These are phyloP conservation scores for Thelonectria rubi DNA, from an alignment of 2,329 filamentous ascomycete species.

Conservation along the genomic window DNA sequence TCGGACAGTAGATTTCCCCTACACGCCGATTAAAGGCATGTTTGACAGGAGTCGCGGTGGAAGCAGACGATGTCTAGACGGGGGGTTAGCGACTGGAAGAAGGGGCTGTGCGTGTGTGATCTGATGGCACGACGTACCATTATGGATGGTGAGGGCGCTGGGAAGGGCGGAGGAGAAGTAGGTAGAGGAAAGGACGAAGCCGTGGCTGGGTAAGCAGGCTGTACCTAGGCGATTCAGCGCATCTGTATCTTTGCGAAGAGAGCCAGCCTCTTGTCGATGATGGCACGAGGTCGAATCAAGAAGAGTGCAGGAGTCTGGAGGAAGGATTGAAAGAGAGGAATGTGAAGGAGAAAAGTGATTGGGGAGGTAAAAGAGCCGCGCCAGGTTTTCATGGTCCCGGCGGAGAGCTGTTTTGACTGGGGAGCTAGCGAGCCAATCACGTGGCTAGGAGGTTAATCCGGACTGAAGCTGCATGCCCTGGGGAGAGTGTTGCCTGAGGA, in stretches of 20 bases:
- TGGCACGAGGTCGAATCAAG: conserved; percentile 19
- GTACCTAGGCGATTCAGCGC: conserved; percentile 32
- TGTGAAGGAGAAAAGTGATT: conserved; percentile 37
- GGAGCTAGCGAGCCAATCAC: conserved; percentile 36
- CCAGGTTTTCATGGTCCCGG: conserved; percentile 34
- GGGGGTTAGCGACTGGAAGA: conserved; percentile 30
- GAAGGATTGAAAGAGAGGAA: conserved; percentile 28
- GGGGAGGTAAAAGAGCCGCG: conserved; percentile 38
- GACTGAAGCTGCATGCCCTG: conserved; percentile 16
- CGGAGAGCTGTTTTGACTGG: conserved; percentile 22
- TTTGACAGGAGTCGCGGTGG: conserved; percentile 74
- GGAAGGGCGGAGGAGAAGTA: not conserved
- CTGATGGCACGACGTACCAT: conserved; percentile 35
- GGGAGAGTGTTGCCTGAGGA: conserved; percentile 23
- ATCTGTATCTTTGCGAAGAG: conserved; percentile 34
- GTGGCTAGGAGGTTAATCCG: conserved; percentile 12
- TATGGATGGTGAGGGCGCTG: conserved; percentile 16
- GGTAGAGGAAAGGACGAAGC: conserved; percentile 11
- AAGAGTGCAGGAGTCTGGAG: conserved; percentile 3
- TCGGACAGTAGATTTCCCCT: conserved; percentile 85
- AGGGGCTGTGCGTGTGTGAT: not conserved
- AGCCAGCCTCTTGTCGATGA: conserved; percentile 36
- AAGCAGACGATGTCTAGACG: conserved; percentile 73
- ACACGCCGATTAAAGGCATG: conserved; percentile 83
- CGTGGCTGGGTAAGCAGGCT: conserved; percentile 35